Conservation (phyloP, 2,329 filamentous ascomycete genomes). For the Colletotrichum tanaceti region DNA sequence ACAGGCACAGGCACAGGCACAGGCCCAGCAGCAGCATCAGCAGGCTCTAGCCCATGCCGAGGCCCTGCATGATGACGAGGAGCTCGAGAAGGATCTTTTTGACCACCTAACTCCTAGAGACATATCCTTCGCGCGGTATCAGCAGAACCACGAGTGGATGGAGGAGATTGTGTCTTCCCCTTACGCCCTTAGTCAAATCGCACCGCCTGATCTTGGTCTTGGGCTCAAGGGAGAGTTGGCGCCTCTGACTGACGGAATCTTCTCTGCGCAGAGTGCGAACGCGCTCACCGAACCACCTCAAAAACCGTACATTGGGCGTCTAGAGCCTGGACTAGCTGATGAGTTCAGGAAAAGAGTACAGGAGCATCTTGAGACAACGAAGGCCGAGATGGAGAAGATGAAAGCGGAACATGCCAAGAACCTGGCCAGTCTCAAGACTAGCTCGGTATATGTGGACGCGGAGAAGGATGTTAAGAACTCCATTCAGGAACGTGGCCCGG, state of each 20-base stretch:
- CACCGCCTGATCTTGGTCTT: slow-evolving; percentile 86
- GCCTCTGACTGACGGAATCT: slow-evolving; percentile 84
- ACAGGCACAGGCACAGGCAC: too few relatives aligned
- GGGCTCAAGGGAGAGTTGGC: slow-evolving; percentile 87
- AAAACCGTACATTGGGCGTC: slow-evolving; percentile 71
- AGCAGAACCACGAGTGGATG: slow-evolving; percentile 99
- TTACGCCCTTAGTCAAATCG: slow-evolving; percentile 86
- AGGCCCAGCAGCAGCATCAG: slow-evolving; percentile 34
- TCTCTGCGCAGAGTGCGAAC: slow-evolving; percentile 73
- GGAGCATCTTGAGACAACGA: slow-evolving; percentile 77
- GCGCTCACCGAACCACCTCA: slow-evolving; percentile 59
- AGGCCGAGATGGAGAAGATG: slow-evolving; percentile 86
- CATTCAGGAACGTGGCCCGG: slow-evolving; percentile 68
- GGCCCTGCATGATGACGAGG: slow-evolving; percentile 75
- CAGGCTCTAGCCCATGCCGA: slow-evolving; percentile 43
- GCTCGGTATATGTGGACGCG: slow-evolving; percentile 75
- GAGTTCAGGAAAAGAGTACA: slow-evolving; percentile 85
- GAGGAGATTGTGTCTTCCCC: slow-evolving; percentile 95
- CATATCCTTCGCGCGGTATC: slow-evolving; percentile 86
- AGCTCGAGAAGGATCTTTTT: slow-evolving; percentile 85
- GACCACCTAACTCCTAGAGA: slow-evolving; percentile 91
- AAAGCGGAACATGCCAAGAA: slow-evolving; percentile 81
- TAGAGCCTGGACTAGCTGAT: slow-evolving; percentile 81
- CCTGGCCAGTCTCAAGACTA: slow-evolving; percentile 79
- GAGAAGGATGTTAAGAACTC: slow-evolving; percentile 80